Base-by-base conservation (phyloP, 208 protist genomes). In the Balamuthia mandrillaris region DNA sequence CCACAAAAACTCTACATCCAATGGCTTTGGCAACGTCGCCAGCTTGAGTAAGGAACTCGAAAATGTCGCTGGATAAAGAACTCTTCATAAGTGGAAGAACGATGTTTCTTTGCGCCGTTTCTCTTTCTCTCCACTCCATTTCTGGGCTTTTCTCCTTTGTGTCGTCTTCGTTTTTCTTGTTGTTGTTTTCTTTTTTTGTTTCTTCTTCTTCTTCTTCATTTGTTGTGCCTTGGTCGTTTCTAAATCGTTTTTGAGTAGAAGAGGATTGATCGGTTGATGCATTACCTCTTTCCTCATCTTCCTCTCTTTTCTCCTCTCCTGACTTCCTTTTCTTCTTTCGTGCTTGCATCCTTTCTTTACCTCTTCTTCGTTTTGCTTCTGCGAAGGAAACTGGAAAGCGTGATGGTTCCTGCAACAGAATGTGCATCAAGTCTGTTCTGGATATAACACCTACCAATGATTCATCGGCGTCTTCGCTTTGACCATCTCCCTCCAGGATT, bases 341-440 rank as follows among this genome's bases (percentile, higher is more conserved):
- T 14, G 18, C 21, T 54, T 21, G 14, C 47, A 18, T 54, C 47
- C 47, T 54, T 54, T 21, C 21, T 54, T 54, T 21, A 24, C 16
- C 21, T 54, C 47, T 21, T 21, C 16, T 21, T 54, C 47, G 16
- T 54, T 21, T 54, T n/a, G n/a, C n/a, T n/a, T n/a, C n/a, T n/a
- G n/a, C n/a, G n/a, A n/a, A 54, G 47, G 47, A 78, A 47, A 82
- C 21, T 10, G 75, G 75, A 35, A 82, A 82, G 75, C 75, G 75
- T 27, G 75, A 82, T 12, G 75, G 75, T 29, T 82, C 39, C 33
- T 45, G 49, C 7, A 82, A 51, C 39, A 82, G 49, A 7, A 82
- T 1, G 27, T 82, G 42, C 18, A 82, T 29, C 33, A 82, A 29
- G 35, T 82, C 75, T 5, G 75, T 54, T 35, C 41, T 60, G 33